Evolutionary conservation across 2,329 filamentous ascomycete genomes (phyloP), one percentile per base, ranked within the genome.

Genomic region (Penicillium sp.): DNA sequence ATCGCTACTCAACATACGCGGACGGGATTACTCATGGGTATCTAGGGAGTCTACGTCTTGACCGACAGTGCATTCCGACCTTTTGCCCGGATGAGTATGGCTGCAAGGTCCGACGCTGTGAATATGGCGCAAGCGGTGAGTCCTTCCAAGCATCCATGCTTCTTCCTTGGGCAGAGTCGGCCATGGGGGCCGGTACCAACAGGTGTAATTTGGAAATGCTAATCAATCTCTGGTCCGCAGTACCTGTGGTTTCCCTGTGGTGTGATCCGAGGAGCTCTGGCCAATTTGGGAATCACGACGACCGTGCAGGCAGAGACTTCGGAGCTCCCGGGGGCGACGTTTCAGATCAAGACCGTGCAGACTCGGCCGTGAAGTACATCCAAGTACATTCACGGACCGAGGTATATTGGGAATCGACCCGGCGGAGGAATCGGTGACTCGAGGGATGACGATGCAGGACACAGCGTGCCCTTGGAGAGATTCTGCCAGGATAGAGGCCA

Each of bases 181-280:
- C 18, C 18, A 25, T 24, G 27, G 18, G 9, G 28, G 13, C 36
- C 7, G 3, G 3, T 18, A 18, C 18, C 18, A 18, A 18, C 18
- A 18, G 18, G 18, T 18, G 18, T 18, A 18, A 18, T 18, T 18
- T 18, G 18, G 3, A 18, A 18, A 18, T 18, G 18, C 18, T 18
- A 18, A 18, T 18, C 18, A 3, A 18, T 18, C 18, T 18, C 18
- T 18, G 4, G 9, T 13, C 29, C 24, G 3, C 43, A 94, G 86
- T 96, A 94, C 67, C 76, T 98, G 11, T 96, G 89, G 81, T 96
- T 97, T 63, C 93, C 93, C 6, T 95, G 90, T 60, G 93, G 93
- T 40, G 79, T 98, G 42, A 88, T 98, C 51, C 80, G 91, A 49
- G 93, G 93, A 28, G 90, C 89, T n/a, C 73, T 98, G 43, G 85